Conservation (phyloP, 78 protist genomes). For the Speleostelium caveatum region DNA sequence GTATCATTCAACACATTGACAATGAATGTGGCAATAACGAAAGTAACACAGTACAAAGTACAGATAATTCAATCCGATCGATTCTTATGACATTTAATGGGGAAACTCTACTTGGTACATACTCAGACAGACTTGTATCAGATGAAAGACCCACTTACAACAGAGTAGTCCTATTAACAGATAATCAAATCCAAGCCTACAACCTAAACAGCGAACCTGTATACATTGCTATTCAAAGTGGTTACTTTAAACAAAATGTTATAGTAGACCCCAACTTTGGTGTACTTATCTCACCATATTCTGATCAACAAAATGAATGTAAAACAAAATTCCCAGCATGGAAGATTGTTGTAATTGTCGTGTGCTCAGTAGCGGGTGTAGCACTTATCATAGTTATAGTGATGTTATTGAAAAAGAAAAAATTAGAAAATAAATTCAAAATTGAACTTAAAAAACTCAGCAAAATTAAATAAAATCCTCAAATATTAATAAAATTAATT, state of each 20-base stretch:
- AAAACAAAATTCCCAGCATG: background rate
- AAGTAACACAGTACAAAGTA: background rate
- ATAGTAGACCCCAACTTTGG: conserved; percentile 19
- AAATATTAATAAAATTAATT: too few relatives aligned
- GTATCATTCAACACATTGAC: background rate
- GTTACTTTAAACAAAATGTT: background rate
- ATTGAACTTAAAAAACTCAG: too few relatives aligned
- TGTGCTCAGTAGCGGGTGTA: too few relatives aligned
- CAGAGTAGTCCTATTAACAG: background rate
- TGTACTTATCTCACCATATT: background rate
- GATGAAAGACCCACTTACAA: background rate
- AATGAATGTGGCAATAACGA: background rate
- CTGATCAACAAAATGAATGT: background rate
- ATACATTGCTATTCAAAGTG: background rate
- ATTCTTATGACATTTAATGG: background rate
- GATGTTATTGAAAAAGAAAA: background rate
- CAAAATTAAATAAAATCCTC: too few relatives aligned
- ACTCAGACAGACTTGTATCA: background rate
- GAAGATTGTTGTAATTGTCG: background rate
- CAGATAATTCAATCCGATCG: conserved; percentile 12
- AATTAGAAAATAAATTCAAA: too few relatives aligned
- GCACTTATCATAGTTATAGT: background rate
- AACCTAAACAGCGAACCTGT: background rate
- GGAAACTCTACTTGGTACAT: conserved; percentile 8
- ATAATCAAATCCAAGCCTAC: background rate